Evolutionary conservation across 768 basidiomycete genomes (phyloP).

Genomic region (Mycena indigotica): DNA sequence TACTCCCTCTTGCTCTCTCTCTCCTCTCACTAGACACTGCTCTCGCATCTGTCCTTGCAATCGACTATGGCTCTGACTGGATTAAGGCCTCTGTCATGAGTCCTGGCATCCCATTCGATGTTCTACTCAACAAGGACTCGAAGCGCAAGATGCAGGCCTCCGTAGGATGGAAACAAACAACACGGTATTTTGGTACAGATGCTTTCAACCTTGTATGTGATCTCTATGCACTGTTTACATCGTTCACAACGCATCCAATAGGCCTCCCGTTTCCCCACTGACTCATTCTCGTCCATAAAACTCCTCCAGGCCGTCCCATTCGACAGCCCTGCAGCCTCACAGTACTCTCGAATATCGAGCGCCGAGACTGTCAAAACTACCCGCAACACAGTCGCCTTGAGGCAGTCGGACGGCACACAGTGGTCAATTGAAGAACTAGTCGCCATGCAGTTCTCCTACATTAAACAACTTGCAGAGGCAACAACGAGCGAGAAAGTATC

Average conservation of each 20-base stretch:
- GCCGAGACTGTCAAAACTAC: slow-evolving; percentile 54
- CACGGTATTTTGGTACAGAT: slow-evolving; percentile 87
- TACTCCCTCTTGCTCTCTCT: slow-evolving; percentile 39
- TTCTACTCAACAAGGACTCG: slow-evolving; percentile 94
- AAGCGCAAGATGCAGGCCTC: slow-evolving; percentile 92
- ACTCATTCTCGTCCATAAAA: slow-evolving; percentile 87
- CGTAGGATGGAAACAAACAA: slow-evolving; percentile 90
- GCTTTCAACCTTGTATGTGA: slow-evolving; percentile 81
- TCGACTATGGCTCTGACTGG: slow-evolving; percentile 98
- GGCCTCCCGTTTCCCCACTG: slow-evolving; percentile 90
- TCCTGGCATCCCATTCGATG: slow-evolving; percentile 92
- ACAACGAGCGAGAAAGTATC: slow-evolving; percentile 73
- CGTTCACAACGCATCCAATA: slow-evolving; percentile 32
- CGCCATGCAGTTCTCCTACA: slow-evolving; percentile 91
- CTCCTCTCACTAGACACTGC: slow-evolving; percentile 42
- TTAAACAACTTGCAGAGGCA: slow-evolving; percentile 83
- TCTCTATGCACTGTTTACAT: background rate
- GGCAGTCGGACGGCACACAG: slow-evolving; percentile 60
- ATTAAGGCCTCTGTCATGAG: slow-evolving; percentile 97
- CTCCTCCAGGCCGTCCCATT: slow-evolving; percentile 74
- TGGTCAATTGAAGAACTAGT: slow-evolving; percentile 90
- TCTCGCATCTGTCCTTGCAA: slow-evolving; percentile 83
- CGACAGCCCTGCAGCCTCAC: slow-evolving; percentile 58
- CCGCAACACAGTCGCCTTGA: slow-evolving; percentile 63
- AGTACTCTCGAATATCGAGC: slow-evolving; percentile 58